These are phyloP conservation scores for Saccharomyces hybrid DNA, from an alignment of 1,139 yeast species.

Conservation along the genomic window DNA sequence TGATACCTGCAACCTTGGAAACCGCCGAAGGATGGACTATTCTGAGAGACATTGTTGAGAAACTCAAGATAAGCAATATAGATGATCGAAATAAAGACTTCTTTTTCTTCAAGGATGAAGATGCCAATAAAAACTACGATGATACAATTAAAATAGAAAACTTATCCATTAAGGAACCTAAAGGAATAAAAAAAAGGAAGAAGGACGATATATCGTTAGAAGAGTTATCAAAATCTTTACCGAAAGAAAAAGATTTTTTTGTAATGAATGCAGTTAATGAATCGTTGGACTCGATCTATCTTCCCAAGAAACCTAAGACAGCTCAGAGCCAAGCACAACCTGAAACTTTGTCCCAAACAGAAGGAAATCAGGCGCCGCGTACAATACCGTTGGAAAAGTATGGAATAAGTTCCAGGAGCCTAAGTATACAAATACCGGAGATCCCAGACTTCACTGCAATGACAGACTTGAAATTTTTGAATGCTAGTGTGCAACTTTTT, in stretches of 20 bases:
- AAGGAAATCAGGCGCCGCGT: conserved; percentile 24
- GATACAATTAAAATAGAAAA: conserved; percentile 22
- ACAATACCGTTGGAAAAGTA: conserved; percentile 15
- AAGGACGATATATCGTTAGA: conserved; percentile 4
- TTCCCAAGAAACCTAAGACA: neutral
- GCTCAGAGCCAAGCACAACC: conserved; percentile 1
- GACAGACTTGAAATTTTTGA: conserved; percentile 16
- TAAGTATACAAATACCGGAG: conserved; percentile 12
- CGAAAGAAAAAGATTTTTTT: conserved; percentile 4
- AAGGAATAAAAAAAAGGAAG: conserved; percentile 16
- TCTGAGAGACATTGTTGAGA: conserved; percentile 16
- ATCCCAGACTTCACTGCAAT: conserved; percentile 14
- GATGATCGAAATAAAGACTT: conserved; percentile 5
- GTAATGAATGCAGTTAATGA: neutral
- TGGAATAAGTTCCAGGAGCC: conserved; percentile 11
- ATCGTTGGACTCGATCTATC: neutral
- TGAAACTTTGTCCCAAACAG: conserved; percentile 14
- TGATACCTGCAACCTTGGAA: conserved; percentile 10
- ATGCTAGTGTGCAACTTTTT: conserved; percentile 13
- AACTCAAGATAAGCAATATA: conserved; percentile 5
- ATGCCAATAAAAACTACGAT: conserved; percentile 12
- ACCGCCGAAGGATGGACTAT: conserved; percentile 18
- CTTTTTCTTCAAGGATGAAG: conserved; percentile 1
- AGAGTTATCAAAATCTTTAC: conserved; percentile 5
- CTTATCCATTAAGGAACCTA: conserved; percentile 15